Base-by-base conservation (phyloP, 345 rosid species). In the Excoecaria cochinchinensis region DNA sequence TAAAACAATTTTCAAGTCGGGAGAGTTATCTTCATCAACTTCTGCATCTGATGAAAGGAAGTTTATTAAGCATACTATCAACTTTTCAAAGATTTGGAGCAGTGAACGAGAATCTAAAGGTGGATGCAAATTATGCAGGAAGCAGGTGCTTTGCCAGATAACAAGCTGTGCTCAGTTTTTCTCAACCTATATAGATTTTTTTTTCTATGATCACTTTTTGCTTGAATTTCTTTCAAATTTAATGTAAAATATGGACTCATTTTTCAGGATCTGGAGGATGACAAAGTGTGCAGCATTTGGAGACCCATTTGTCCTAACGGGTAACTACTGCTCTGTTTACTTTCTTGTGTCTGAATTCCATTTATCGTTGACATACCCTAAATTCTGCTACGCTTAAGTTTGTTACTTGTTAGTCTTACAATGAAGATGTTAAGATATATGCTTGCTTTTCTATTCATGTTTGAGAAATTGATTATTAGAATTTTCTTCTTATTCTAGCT, bases 241-340 rank as follows among this genome's bases (percentile, higher is more conserved):
- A 10, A 21, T 51, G 39, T 39, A 40, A 74, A 79, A 16, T n/a
- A 21, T 64, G 60, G 1, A 53, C 40, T 55, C 69, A 4, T 72
- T 56, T 85, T 80, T 78, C 78, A 95, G 99, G 94, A 77, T 75
- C 59, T 82, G 11, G 94, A 87, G 68, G 92, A 86, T 77, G 81
- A 78, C 68, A 89, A 84, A 73, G 79, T 87, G 16, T 93, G 92
- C 82, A 88, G 87, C 89, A 91, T 93, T 70, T 95, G 99, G 98
- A 88, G 96, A 82, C 98, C 98, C 48, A 83, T 77, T 81, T 95
- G 96, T 88, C 92, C 94, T 11, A 89, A 82, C 1, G 96, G 97
- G 99, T 95, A 95, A 87, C 64, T 77, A 6, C 21, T 44, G 11
- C 7, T 66, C 47, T 17, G 50, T 50, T 50, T 24, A 24, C 38